Conservation (phyloP, 305 asterid species). For the Fraxinus platypoda region DNA sequence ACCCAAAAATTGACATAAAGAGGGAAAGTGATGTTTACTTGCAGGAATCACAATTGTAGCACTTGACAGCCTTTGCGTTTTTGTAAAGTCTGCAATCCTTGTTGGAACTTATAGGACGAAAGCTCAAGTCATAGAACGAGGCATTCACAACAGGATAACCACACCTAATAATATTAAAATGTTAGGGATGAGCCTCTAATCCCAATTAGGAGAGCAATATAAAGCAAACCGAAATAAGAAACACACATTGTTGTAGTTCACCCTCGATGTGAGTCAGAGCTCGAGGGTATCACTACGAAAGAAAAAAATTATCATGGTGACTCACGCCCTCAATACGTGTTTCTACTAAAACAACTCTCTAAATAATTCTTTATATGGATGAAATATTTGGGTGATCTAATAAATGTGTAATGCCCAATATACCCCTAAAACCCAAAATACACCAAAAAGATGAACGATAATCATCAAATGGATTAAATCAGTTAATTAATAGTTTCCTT, state of each 20-base stretch:
- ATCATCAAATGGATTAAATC: not conserved
- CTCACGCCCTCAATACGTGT: not conserved
- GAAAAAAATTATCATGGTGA: not conserved
- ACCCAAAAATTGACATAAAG: not conserved
- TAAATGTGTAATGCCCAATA: not conserved
- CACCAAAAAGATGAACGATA: not conserved
- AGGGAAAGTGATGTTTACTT: slow-evolving; percentile 43
- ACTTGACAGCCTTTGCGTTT: slow-evolving; percentile 61
- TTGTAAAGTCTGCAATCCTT: slow-evolving; percentile 87
- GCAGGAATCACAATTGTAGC: slow-evolving; percentile 94
- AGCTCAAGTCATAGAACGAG: slow-evolving; percentile 85
- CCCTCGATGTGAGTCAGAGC: not conserved
- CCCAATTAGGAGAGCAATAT: not conserved
- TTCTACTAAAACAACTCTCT: not conserved
- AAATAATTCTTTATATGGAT: not conserved
- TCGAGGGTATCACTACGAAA: not conserved
- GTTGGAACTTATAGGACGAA: slow-evolving; percentile 61
- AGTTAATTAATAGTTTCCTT: not conserved
- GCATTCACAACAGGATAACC: slow-evolving; percentile 91
- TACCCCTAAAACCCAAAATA: not conserved
- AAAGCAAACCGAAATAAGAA: not conserved
- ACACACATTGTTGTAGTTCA: not conserved
- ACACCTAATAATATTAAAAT: slow-evolving; percentile 45
- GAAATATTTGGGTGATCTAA: not conserved
- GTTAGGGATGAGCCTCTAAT: not conserved